Base-by-base conservation (phyloP, 2,329 filamentous ascomycete genomes). In the Periconia digitata region DNA sequence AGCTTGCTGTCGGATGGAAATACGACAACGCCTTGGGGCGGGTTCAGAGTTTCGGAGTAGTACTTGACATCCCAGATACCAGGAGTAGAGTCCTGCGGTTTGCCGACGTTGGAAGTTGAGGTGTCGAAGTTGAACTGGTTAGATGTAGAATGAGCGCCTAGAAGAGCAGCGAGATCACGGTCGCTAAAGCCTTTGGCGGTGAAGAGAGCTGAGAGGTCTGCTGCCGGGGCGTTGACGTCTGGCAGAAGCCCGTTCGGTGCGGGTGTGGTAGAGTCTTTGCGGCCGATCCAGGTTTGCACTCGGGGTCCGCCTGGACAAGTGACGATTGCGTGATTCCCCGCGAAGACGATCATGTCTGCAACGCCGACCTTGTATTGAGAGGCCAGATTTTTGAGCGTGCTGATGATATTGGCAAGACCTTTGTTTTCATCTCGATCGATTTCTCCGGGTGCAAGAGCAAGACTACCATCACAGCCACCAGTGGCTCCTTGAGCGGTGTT, bases 131-230 rank as follows among this genome's bases (percentile, higher is more conserved):
- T 18, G 23, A 50, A 51, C 29, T 58, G 53, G 50, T 69, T 72
- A 15, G 74, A 73, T 3, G 72, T 71, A 6, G 73, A 75, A 62
- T 83, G 79, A 0, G 79, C 78, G 40, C 80, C 79, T 1, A 82
- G 56, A 2, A 82, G 72, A 2, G 79, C 79, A 3, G 76, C 73
- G 7, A 82, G 71, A 41, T 79, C 79, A 16, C 57, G 55, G 3
- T 75, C 66, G 18, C 64, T 64, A 63, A 81, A 76, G 2, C 77
- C 77, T 66, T 81, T 80, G 51, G 72, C 74, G 22, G 53, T 50
- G 61, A 81, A 82, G 10, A 77, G 66, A 3, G 64, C 49, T 44
- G 79, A 67, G 23, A 80, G 43, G 6, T 54, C 58, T 7, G 46
- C 47, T n/a, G 74, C 75, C 15, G 65, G 47, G 20, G 68, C 66